phyloP scores from a whole-genome alignment of 768 basidiomycete genomes.

The Suillus lakei region DNA sequence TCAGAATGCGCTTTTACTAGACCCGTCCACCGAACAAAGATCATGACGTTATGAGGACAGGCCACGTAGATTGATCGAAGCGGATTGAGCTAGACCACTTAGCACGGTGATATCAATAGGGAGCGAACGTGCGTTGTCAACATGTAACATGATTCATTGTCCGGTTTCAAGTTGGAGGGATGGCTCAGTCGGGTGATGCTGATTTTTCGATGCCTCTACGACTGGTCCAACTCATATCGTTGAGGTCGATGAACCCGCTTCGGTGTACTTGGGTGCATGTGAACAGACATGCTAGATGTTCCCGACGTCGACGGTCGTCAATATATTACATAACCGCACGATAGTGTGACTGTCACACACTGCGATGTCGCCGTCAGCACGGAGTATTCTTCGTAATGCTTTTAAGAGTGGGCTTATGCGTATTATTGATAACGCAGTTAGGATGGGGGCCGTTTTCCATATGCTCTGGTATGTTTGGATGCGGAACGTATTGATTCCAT shows the following conservation, averaged over 20 bases:
- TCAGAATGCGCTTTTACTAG: neutral
- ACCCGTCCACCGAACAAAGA: neutral
- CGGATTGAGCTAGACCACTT: neutral
- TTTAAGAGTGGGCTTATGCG: neutral
- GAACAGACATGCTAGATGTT: neutral
- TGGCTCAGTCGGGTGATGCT: neutral
- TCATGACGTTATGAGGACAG: too few relatives aligned
- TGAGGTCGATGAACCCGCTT: neutral
- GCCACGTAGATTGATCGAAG: neutral
- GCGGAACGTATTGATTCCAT: neutral
- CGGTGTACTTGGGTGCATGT: too few relatives aligned
- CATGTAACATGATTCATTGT: neutral
- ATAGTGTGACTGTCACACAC: neutral
- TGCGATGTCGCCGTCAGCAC: neutral
- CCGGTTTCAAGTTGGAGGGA: neutral
- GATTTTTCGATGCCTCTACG: neutral
- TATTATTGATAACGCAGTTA: neutral
- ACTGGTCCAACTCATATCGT: neutral
- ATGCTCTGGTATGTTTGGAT: neutral
- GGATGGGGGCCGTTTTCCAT: neutral
- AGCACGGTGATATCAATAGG: neutral
- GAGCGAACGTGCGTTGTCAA: neutral
- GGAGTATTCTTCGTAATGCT: neutral
- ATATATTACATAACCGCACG: neutral
- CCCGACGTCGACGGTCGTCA: too few relatives aligned